Evolutionary conservation across 129 eudicot genomes (phyloP), one percentile per base, ranked within the genome.

Genomic region (Centaurea solstitialis): DNA sequence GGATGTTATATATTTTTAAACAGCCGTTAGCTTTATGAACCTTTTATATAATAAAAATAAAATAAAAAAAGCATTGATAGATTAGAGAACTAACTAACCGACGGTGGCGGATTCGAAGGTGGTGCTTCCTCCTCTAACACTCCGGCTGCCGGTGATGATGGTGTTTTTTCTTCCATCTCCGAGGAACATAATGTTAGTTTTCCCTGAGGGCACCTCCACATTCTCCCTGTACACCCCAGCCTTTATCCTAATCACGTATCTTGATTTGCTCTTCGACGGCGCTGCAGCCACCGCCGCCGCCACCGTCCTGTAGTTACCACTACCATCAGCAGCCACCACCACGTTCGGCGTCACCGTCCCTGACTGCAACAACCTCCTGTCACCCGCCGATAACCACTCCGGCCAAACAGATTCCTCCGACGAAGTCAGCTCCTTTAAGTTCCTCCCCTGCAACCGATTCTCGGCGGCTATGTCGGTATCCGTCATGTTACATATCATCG

Each of bases 281-380:
- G 98, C 98, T 2, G 93, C 95, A 4, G 87, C 93, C 80, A 94
- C 98, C 6, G 98, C 98, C 6, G 61, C 95, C 22, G 91, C 43
- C 68, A 94, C 91, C 72, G 97, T 91, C 82, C 40, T 86, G 74
- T 81, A 82, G 73, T 88, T 53, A 37, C 98, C 98, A 15, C 91
- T 91, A 1, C 98, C 98, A 35, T 94, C 98, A 1, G 95, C 95
- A 50, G 98, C 98, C 85, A 94, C 98, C 62, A 91, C 97, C 77
- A 85, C 94, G 68, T 94, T 76, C 18, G 95, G 90, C 30, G 83
- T 91, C 83, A 88, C 90, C 23, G 86, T 50, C 39, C 92, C 84
- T 0, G 93, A 77, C 87, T 91, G 97, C 88, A 94, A 83, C 87
- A 91, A 13, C 89, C 85, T 72, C 83, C 97, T 77, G 67, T 94